These are phyloP conservation scores for Globisporangium nodosum DNA, from an alignment of 352 stramenopile genomes.

Conservation along the genomic window DNA sequence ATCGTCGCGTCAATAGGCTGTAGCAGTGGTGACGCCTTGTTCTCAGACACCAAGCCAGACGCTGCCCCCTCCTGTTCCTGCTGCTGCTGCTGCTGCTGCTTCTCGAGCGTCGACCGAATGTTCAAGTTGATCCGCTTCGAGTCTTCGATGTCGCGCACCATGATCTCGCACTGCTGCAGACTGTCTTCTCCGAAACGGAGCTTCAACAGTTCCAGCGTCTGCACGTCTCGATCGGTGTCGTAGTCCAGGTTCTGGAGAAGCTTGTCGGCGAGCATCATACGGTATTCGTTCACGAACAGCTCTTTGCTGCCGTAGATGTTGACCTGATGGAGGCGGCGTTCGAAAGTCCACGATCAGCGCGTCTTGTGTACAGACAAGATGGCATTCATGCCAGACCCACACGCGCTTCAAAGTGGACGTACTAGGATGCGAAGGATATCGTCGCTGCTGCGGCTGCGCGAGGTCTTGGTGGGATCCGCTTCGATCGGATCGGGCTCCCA, in stretches of 20 bases:
- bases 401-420: background rate
- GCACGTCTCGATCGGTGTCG: constrained; percentile 91
- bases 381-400: background rate
- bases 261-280: constrained; percentile 97
- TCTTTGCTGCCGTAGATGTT: constrained; percentile 98
- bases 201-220: constrained; percentile 97
- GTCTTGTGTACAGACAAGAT: background rate
- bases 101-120: constrained; percentile 53
- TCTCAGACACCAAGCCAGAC: background rate
- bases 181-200: constrained; percentile 93
- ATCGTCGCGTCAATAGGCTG: constrained; percentile 88
- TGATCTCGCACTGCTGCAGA: constrained; percentile 96
- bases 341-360: background rate
- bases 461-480: constrained; percentile 77
- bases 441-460: constrained; percentile 72
- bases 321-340: constrained; percentile 26
- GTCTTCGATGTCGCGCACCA: constrained; percentile 97
- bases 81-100: background rate
- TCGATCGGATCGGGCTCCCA: constrained; percentile 91
- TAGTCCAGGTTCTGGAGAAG: constrained; percentile 92
- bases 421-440: constrained; percentile 97
- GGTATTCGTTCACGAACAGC: constrained; percentile 98
- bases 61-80: background rate
- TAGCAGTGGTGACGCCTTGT: background rate
- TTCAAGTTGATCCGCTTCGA: constrained; percentile 94